Conservation (phyloP, 225 moss, liverwort and hornwort species). For the Physcomitrellopsis africana region DNA sequence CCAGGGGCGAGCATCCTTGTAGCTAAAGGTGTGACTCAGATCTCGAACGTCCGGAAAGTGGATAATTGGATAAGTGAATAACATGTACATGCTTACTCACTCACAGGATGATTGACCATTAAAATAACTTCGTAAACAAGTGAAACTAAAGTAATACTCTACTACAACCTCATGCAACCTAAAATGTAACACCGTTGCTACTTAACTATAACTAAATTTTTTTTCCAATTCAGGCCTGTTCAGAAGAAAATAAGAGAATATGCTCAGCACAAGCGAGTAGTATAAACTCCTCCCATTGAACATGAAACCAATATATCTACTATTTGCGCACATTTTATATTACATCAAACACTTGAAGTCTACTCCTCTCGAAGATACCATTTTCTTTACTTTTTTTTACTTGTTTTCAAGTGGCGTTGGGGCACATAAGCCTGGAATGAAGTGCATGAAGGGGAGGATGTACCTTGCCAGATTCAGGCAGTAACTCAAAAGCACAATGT, state of each 20-base stretch:
- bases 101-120: background rate
- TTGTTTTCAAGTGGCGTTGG: background rate
- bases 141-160: background rate
- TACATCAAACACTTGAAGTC: background rate
- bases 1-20: background rate
- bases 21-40: conserved; percentile 1
- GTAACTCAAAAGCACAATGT: conserved; percentile 89
- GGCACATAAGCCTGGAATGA: conserved; percentile 1
- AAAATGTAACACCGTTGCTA: background rate
- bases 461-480: conserved; percentile 98
- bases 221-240: background rate
- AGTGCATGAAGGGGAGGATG: conserved; percentile 15
- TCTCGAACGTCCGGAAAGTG: background rate
- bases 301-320: conserved; percentile 5
- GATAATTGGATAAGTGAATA: background rate
- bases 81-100: background rate
- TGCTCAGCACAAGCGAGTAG: conserved; percentile 1
- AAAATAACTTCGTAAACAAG: background rate
- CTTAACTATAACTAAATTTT: background rate
- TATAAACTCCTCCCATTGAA: background rate
- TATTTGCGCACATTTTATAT: background rate
- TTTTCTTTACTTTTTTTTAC: background rate
- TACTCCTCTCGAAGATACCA: background rate
- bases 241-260: background rate
- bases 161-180: background rate